Evolutionary conservation across 345 rosid genomes (phyloP).

Genomic region (Brassica rapa): DNA sequence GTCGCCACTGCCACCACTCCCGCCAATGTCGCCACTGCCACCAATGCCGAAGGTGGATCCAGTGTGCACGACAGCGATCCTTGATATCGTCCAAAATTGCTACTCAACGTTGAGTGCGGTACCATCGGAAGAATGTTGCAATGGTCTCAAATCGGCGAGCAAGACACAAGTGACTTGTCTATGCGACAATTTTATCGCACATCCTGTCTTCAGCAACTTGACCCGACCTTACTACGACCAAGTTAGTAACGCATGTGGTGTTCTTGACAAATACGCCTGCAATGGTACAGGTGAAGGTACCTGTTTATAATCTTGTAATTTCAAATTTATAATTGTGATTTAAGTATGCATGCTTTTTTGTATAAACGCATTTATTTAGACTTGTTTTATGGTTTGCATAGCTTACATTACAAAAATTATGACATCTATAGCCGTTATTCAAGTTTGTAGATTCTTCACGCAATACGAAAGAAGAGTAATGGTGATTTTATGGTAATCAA

Average conservation of each 20-base stretch:
- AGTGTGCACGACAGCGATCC: neutral
- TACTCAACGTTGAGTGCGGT: neutral
- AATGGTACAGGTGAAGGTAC: neutral
- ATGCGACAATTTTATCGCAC: slow-evolving; percentile 20
- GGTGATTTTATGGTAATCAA: neutral
- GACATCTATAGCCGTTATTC: neutral
- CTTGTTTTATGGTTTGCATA: neutral
- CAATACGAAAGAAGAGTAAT: neutral
- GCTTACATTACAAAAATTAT: neutral
- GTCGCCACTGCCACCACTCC: neutral
- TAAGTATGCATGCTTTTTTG: neutral
- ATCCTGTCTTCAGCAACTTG: neutral
- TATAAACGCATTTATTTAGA: neutral
- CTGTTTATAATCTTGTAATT: neutral
- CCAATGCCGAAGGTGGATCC: slow-evolving; percentile 23
- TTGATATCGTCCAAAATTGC: slow-evolving; percentile 3
- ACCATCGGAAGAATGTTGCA: slow-evolving; percentile 32
- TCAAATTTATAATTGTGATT: neutral
- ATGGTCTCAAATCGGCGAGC: slow-evolving; percentile 14
- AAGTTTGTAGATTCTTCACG: neutral
- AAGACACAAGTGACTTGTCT: slow-evolving; percentile 13
- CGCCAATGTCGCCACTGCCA: neutral
- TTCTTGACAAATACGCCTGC: neutral
- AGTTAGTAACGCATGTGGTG: neutral
- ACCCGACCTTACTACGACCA: neutral